These are phyloP conservation scores for Sanghuangporus baumii DNA, from an alignment of 1,284 basidiomycete species.

Conservation along the genomic window DNA sequence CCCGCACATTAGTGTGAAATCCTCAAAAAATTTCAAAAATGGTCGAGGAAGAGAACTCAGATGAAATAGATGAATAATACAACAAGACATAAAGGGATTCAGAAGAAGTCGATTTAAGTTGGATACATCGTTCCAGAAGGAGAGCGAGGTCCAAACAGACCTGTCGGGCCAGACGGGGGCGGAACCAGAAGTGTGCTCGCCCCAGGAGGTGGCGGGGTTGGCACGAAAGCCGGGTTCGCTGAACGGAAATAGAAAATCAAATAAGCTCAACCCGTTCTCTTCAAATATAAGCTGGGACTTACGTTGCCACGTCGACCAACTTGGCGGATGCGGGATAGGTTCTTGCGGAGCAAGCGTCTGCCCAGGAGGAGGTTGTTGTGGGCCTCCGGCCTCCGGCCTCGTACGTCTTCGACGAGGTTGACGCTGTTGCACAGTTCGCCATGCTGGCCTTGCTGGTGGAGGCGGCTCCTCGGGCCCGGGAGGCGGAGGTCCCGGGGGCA, in stretches of 20 bases:
- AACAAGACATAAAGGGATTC: not conserved
- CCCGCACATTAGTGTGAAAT: not conserved
- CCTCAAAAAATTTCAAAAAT: not conserved
- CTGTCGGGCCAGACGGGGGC: constrained; percentile 40
- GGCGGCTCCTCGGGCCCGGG: constrained; percentile 23
- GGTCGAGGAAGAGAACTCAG: not conserved
- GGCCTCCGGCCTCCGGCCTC: not conserved
- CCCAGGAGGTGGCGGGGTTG: constrained; percentile 46
- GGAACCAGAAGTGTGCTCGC: constrained; percentile 52
- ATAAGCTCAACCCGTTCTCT: not conserved
- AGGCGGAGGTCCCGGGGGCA: constrained; percentile 25
- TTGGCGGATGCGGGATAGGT: constrained; percentile 34
- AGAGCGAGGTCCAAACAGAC: constrained; percentile 55
- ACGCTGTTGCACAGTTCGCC: constrained; percentile 19
- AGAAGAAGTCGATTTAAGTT: not conserved
- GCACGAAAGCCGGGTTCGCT: constrained; percentile 44
- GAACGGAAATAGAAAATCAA: constrained; percentile 14
- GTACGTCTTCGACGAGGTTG: constrained; percentile 17
- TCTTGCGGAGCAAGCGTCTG: constrained; percentile 22
- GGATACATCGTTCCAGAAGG: constrained; percentile 10
- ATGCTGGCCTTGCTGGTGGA: constrained; percentile 18
- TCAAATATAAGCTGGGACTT: constrained; percentile 25
- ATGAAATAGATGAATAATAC: not conserved
- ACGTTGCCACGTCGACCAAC: constrained; percentile 72
- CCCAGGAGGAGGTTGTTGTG: constrained; percentile 11